Evolutionary conservation across 2,329 filamentous ascomycete species (phyloP).

Genomic region (Epichloe typhina): DNA sequence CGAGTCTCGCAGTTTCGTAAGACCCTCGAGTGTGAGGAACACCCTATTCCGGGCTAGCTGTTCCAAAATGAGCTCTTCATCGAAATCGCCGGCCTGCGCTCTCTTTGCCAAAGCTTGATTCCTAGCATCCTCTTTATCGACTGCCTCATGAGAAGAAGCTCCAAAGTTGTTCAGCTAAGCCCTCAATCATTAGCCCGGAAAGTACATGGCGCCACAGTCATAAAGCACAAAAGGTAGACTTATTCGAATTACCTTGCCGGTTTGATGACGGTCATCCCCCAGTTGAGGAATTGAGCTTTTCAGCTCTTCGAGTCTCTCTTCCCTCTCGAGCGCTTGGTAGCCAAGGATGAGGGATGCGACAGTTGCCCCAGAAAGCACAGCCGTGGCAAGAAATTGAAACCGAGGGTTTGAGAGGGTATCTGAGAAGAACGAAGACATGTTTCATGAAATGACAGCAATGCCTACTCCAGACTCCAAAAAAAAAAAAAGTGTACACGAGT

Average conservation of each 20-base stretch:
- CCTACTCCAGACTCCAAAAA: not conserved
- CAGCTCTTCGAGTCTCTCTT: conserved; percentile 39
- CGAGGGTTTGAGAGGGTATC: conserved; percentile 32
- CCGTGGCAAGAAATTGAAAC: conserved; percentile 57
- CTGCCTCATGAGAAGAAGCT: conserved; percentile 31
- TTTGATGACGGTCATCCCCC: conserved; percentile 9
- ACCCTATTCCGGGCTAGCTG: conserved; percentile 87
- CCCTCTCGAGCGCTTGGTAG: conserved; percentile 45
- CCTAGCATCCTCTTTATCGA: conserved; percentile 48
- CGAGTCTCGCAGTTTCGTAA: conserved; percentile 63
- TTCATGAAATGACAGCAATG: conserved; percentile 8
- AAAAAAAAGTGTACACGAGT: not conserved
- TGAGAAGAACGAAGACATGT: conserved; percentile 31
- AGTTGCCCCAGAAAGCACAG: conserved; percentile 48
- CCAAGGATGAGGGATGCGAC: conserved; percentile 48
- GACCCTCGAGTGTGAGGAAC: conserved; percentile 73
- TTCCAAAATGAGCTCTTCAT: conserved; percentile 77
- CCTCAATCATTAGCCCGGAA: not conserved
- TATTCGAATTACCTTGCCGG: conserved; percentile 10
- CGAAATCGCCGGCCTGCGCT: conserved; percentile 50
- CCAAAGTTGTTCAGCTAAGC: conserved; percentile 48
- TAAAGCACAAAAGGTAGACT: not conserved
- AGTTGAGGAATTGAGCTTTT: conserved; percentile 44
- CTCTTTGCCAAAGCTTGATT: conserved; percentile 45
- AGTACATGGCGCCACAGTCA: not conserved